These are phyloP conservation scores for Helianthus tuberosus DNA, from an alignment of 129 eudicot species.

Conservation along the genomic window DNA sequence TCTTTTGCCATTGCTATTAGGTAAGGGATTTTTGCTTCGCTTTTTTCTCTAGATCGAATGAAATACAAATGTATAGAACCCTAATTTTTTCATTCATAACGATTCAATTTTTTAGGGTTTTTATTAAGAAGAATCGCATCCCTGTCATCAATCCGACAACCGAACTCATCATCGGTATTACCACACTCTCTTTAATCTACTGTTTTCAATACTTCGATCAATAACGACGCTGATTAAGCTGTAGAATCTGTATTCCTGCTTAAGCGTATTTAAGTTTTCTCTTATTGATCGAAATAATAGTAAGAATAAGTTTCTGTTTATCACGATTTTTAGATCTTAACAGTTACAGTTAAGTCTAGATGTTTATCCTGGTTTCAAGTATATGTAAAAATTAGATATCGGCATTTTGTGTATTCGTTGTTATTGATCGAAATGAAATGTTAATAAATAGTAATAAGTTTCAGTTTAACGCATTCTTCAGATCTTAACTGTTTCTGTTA, in stretches of 20 bases:
- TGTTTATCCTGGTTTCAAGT: too few species aligned
- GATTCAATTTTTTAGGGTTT: too few species aligned
- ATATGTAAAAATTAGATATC: too few species aligned
- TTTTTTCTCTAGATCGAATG: too few species aligned
- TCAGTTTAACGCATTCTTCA: neutral
- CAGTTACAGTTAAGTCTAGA: too few species aligned
- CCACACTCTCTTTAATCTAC: neutral
- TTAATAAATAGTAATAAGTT: neutral
- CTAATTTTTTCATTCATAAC: too few species aligned
- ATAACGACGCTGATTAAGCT: neutral
- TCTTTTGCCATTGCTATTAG: too few species aligned
- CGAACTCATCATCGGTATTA: conserved; percentile 65
- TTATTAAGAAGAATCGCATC: conserved; percentile 62
- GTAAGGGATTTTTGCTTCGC: too few species aligned
- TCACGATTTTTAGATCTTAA: too few species aligned
- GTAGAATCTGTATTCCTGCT: neutral
- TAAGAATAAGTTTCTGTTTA: neutral
- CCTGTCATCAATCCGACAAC: conserved; percentile 74
- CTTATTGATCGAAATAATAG: neutral
- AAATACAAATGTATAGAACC: too few species aligned
- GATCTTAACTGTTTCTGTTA: neutral
- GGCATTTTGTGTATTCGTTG: too few species aligned
- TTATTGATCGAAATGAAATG: too few species aligned
- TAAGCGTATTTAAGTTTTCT: neutral
- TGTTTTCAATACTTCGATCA: neutral